phyloP scores from a whole-genome alignment of 2,329 filamentous ascomycete species.

The Furcasterigmium furcatum region DNA sequence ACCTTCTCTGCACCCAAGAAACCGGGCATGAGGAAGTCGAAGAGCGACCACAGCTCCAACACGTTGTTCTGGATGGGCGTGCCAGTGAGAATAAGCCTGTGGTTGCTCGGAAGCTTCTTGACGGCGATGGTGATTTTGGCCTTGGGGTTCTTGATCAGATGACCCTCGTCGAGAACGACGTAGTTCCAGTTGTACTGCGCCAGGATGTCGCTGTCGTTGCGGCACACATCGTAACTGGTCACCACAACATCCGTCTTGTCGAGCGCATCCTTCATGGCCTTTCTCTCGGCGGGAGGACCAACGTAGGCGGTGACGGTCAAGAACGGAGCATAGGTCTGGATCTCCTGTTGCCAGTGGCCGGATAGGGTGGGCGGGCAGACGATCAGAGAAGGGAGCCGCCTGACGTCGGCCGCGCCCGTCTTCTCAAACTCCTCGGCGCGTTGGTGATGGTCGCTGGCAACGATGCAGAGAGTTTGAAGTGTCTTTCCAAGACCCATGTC shows the following conservation, averaged over 20 bases:
- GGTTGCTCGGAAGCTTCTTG: conserved; percentile 85
- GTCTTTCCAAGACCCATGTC: conserved; percentile 99
- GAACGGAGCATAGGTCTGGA: conserved; percentile 94
- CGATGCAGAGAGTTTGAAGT: conserved; percentile 94
- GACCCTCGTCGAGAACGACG: conserved; percentile 92
- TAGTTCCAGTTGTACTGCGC: conserved; percentile 92
- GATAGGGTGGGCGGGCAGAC: conserved; percentile 95
- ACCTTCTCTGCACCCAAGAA: conserved; percentile 93
- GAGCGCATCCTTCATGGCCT: conserved; percentile 65
- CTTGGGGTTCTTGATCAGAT: conserved; percentile 98
- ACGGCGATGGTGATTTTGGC: conserved; percentile 94
- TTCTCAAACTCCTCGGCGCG: conserved; percentile 86
- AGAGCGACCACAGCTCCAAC: conserved; percentile 93
- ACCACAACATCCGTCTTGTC: conserved; percentile 86
- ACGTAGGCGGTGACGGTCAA: conserved; percentile 87
- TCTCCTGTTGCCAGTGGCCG: conserved; percentile 98
- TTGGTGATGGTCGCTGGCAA: conserved; percentile 94
- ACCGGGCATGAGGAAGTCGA: conserved; percentile 98
- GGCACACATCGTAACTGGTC: conserved; percentile 96
- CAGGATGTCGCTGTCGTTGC: conserved; percentile 88
- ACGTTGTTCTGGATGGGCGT: conserved; percentile 99
- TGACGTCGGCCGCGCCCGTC: conserved; percentile 73
- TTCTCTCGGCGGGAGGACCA: conserved; percentile 78
- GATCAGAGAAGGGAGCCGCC: conserved; percentile 84
- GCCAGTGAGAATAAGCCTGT: conserved; percentile 91